A percentile compares a stretch with the other conserved stretches of the same genome.
Conservation (phyloP, 495 filamentous ascomycete genomes). For the Pseudoneurospora amorphoporcata region DNA sequence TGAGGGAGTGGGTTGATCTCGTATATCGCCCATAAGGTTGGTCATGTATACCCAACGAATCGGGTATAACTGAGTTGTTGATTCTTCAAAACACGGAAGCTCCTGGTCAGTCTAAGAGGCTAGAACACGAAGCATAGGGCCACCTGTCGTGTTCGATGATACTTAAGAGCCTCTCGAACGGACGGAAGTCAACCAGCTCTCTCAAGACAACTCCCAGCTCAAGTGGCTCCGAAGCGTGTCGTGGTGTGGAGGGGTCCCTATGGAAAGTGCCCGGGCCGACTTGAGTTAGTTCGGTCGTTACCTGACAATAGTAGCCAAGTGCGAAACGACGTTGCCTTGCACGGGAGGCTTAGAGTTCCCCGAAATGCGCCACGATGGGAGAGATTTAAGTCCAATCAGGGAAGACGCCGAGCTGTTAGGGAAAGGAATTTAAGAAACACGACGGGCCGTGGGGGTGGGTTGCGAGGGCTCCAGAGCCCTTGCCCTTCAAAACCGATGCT, state of each 20-base stretch:
- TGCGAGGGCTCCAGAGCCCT: not conserved
- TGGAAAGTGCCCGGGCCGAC: not conserved
- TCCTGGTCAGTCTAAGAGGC: not conserved
- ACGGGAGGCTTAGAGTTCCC: not conserved
- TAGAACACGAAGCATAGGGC: not conserved
- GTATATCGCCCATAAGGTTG: not conserved
- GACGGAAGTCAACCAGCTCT: not conserved
- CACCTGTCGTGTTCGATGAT: not conserved
- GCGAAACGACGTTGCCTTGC: not conserved
- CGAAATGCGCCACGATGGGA: not conserved
- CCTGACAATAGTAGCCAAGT: not conserved
- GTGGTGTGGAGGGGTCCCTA: not conserved
- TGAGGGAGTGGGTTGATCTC: not conserved
- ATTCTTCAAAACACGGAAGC: not conserved
- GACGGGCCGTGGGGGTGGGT: not conserved
- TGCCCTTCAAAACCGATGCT: not conserved
- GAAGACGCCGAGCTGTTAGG: not conserved
- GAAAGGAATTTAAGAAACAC: not conserved
- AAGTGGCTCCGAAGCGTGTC: not conserved
- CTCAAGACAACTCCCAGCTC: not conserved
- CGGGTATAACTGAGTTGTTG: not conserved
- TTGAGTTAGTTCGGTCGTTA: not conserved
- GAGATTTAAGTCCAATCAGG: not conserved
- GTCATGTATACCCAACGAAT: not conserved
- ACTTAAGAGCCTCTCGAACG: not conserved